Base-by-base conservation (phyloP, 768 basidiomycete genomes). In the Filobasidium floriforme region DNA sequence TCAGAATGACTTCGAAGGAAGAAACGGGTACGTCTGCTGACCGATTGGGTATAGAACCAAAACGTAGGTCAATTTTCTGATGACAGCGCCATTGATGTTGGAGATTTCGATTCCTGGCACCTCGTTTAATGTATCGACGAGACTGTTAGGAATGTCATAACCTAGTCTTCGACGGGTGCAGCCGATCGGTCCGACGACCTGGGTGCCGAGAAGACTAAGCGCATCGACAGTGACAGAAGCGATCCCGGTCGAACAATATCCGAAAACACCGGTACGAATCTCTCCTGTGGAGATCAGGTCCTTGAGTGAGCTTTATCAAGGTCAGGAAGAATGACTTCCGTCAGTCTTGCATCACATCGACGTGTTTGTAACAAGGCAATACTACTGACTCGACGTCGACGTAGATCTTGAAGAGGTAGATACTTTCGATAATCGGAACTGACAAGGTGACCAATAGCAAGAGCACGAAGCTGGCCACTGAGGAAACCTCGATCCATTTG, bases 361-460 rank as follows among this genome's bases (percentile, higher is more conserved):
- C 46, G 46, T 15, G 3, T 15, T 19, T 14, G 3, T 57, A 15
- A 5, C 4, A 15, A 57, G 26, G 15, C 4, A 15, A 57, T 4
- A 32, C 2, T 24, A 24, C 29, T 57, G 12, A 57, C 54, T 57
- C 54, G 15, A 57, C 15, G 29, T 57, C 24, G 18, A 57, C 54
- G 24, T 1, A 70, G 60, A 87, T 80, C 46, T 80, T 78, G 73
- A 87, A 85, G 59, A 86, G 80, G 76, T 81, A 84, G 60, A 87
- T 83, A 66, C 1, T 85, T 86, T 32, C 85, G 74, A 87, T 85
- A 77, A 91, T 88, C 0, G 89, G 84, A 43, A 87, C 76, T 7
- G 89, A 89, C 59, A 91, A 78, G 1, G 85, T 87, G 63, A 90
- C 86, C 65, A 92, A 82, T 40, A 92, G 82, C 64, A 88, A 83